Base-by-base conservation (phyloP, 345 rosid genomes). In the Eucalyptus sp. region DNA sequence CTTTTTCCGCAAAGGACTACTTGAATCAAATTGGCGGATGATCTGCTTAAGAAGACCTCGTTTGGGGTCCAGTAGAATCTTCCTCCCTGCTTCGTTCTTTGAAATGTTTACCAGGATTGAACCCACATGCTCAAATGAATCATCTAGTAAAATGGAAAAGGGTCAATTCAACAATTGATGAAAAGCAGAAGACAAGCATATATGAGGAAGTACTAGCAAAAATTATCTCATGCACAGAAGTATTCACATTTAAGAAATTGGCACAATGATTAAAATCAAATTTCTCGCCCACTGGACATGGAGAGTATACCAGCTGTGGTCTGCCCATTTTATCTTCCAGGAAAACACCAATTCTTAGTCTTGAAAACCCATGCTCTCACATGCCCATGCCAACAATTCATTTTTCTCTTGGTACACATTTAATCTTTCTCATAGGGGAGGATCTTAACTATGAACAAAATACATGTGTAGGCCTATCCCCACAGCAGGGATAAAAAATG, bases 91-190 rank as follows among this genome's bases (percentile, higher is more conserved):
- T 93, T 93, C 96, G 86, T 95, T 95, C 95, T 96, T 94, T 88
- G 98, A 97, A 91, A 97, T 92, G 92, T 97, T 97, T 60, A 97
- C 95, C 86, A 97, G 97, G 93, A 96, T 94, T 66, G 99, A 97
- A 89, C 96, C 98, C 90, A 95, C 99, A 92, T 96, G 98, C 91
- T 96, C 97, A 92, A 96, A 97, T 90, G 95, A 96, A 92, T 95
- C 98, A 93, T 96, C 99, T 97, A 91, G 91, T 87, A 18, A 89
- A 76, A 68, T 60, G 76, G 22, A 46, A 14, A 76, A 76, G 83
- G 48, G 48, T 37, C 83, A 37, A 37, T 76, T 50, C 83, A 37
- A 31, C 15, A 17, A 31, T 49, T 50, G 66, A 71, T 44, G 60
- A 31, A 22, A 27, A 49, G 25, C 50, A 64, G 24, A n/a, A 86